Conservation (phyloP, 805 yeast genomes). For the Wickerhamiella azymoides region DNA sequence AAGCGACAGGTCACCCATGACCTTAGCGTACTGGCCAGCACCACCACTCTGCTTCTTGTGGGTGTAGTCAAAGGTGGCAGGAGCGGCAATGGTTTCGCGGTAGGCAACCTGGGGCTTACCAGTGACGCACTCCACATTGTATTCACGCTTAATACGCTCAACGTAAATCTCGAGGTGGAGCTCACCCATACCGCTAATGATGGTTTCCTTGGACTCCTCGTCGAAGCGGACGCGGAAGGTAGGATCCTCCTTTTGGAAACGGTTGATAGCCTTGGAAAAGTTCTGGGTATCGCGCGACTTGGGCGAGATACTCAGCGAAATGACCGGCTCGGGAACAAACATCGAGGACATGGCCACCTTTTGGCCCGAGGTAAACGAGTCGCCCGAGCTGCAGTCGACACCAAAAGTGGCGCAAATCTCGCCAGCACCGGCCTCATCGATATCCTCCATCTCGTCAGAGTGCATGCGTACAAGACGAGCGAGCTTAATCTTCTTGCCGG, state of each 20-base stretch:
- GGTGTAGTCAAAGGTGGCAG: constrained; percentile 75
- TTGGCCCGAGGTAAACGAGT: constrained; percentile 81
- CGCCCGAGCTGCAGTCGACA: constrained; percentile 97
- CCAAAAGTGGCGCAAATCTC: constrained; percentile 99
- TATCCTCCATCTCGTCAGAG: constrained; percentile 97
- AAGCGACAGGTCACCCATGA: constrained; percentile 67
- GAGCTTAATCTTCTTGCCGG: constrained; percentile 87
- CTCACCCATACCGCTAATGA: constrained; percentile 97
- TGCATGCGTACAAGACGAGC: constrained; percentile 96
- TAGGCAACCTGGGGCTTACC: constrained; percentile 98
- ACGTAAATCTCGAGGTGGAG: constrained; percentile 93
- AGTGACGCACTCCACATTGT: constrained; percentile 85
- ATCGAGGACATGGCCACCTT: constrained; percentile 88
- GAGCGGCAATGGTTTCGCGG: constrained; percentile 72
- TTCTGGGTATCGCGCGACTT: constrained; percentile 74
- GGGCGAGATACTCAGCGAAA: constrained; percentile 81
- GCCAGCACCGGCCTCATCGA: constrained; percentile 89
- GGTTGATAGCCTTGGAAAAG: constrained; percentile 90
- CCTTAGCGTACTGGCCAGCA: constrained; percentile 98
- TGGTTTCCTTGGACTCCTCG: constrained; percentile 81
- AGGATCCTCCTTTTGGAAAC: constrained; percentile 98
- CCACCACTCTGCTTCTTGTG: constrained; percentile 99
- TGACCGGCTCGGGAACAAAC: constrained; percentile 98
- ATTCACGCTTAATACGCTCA: constrained; percentile 96
- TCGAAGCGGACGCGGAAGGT: constrained; percentile 90